These are phyloP conservation scores for Aquilaria yunnanensis DNA, from an alignment of 345 rosid species.

Conservation along the genomic window DNA sequence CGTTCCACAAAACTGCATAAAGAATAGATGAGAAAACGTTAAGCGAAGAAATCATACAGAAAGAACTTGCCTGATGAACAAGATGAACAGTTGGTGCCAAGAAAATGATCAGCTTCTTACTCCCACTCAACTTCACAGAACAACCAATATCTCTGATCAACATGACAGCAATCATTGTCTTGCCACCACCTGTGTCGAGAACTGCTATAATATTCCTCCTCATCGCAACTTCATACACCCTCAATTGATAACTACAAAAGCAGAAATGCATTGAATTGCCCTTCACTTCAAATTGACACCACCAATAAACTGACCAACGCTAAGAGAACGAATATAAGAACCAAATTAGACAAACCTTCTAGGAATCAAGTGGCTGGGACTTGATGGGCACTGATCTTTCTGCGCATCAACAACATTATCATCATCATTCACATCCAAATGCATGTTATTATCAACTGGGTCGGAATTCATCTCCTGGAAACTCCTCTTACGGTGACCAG, in stretches of 20 bases:
- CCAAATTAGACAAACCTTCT: conserved; percentile 30
- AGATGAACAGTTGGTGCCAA: conserved; percentile 81
- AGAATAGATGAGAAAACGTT: background rate
- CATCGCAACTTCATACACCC: conserved; percentile 60
- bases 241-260: conserved; percentile 46
- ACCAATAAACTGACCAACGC: conserved; percentile 7
- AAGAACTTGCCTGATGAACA: conserved; percentile 56
- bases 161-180: conserved; percentile 64
- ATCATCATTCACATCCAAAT: conserved; percentile 2
- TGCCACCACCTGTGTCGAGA: conserved; percentile 62
- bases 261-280: background rate
- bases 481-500: conserved; percentile 37
- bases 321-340: background rate
- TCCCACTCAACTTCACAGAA: conserved; percentile 24
- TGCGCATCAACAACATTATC: background rate
- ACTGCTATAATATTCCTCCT: conserved; percentile 72
- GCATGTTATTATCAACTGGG: conserved; percentile 12
- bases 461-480: conserved; percentile 31
- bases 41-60: background rate
- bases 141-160: conserved; percentile 43
- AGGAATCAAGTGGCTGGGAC: conserved; percentile 21
- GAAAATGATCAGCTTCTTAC: conserved; percentile 53
- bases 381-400: conserved; percentile 1
- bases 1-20: background rate
- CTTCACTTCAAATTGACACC: conserved; percentile 8